These are phyloP conservation scores for Syzygium grande DNA, from an alignment of 345 rosid species.

Conservation along the genomic window DNA sequence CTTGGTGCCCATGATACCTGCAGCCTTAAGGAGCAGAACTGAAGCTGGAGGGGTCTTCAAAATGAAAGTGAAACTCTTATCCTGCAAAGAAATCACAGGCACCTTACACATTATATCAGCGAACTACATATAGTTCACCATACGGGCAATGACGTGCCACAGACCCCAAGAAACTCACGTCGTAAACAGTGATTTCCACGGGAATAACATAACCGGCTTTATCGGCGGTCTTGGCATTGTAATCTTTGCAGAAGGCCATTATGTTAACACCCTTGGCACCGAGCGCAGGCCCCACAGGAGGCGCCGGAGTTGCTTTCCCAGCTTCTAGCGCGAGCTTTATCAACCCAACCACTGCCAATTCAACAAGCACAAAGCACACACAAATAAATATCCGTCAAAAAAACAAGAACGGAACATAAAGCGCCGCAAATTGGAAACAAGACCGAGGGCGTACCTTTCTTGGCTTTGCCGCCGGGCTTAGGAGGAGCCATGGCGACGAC, in stretches of 20 bases:
- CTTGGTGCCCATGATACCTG: slow-evolving; percentile 39
- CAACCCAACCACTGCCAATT: slow-evolving; percentile 50
- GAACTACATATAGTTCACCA: neutral
- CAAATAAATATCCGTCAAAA: neutral
- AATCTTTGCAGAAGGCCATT: slow-evolving; percentile 94
- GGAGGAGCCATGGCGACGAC: slow-evolving; percentile 97
- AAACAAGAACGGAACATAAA: neutral
- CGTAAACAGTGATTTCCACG: slow-evolving; percentile 88
- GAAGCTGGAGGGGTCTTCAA: slow-evolving; percentile 98
- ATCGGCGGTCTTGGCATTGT: slow-evolving; percentile 95
- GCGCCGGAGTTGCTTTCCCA: slow-evolving; percentile 94
- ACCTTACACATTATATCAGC: neutral
- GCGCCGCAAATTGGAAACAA: neutral
- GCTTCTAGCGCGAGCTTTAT: slow-evolving; percentile 92
- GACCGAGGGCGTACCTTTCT: slow-evolving; percentile 47
- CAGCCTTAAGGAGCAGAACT: slow-evolving; percentile 86
- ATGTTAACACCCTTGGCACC: slow-evolving; percentile 89
- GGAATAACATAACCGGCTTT: slow-evolving; percentile 92
- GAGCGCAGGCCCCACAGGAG: slow-evolving; percentile 90
- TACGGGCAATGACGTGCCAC: neutral
- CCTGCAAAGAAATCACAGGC: slow-evolving; percentile 34
- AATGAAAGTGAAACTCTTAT: slow-evolving; percentile 89
- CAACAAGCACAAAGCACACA: neutral
- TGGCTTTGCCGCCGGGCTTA: slow-evolving; percentile 74
- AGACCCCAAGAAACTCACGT: slow-evolving; percentile 33